Percentiles rank a stretch among this genome's conserved stretches.
These are phyloP conservation scores for Hibiscus tridactylites DNA, from an alignment of 345 rosid genomes.

Conservation along the genomic window DNA sequence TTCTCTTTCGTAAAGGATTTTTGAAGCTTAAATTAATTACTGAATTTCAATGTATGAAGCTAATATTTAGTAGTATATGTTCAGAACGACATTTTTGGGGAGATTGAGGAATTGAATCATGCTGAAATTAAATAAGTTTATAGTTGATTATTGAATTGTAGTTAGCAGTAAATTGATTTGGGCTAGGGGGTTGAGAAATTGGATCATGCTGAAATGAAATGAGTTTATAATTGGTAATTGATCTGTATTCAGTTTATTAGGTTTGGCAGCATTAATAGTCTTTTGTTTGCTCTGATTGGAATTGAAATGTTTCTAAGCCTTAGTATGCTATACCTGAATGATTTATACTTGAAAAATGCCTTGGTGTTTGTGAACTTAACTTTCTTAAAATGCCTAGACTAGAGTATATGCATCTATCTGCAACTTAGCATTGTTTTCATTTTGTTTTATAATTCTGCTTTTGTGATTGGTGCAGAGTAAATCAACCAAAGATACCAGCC, in stretches of 20 bases:
- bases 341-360: background rate
- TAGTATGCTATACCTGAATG: background rate
- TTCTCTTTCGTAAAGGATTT: background rate
- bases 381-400: background rate
- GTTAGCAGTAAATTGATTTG: no score
- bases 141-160: background rate
- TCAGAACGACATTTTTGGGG: background rate
- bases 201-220: background rate
- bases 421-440: background rate
- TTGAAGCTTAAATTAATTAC: background rate
- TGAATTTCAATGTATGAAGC: background rate
- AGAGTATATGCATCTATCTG: background rate
- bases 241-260: background rate
- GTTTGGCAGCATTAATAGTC: no score
- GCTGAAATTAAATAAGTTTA: background rate
- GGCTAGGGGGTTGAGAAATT: background rate
- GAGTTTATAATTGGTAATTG: background rate
- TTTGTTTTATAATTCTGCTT: background rate
- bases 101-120: background rate
- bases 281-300: no score
- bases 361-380: background rate
- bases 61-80: background rate
- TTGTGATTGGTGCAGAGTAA: slow-evolving; percentile 40
- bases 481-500: slow-evolving; percentile 48
- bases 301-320: background rate